These are phyloP conservation scores for Terfezia boudieri DNA, from an alignment of 495 filamentous ascomycete species.

Conservation along the genomic window DNA sequence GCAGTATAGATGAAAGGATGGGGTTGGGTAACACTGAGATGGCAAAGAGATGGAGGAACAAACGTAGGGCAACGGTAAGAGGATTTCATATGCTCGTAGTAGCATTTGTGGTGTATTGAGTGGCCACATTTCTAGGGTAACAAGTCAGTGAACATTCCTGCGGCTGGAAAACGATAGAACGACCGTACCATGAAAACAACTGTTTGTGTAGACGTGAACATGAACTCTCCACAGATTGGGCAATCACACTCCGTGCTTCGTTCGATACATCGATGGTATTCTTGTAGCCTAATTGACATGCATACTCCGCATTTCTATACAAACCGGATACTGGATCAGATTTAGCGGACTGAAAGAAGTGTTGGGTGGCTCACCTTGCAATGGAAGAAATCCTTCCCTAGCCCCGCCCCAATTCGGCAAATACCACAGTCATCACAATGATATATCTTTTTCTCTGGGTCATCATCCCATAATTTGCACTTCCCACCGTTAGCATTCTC, in stretches of 20 bases:
- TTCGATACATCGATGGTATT: constrained; percentile 84
- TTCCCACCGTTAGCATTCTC: constrained; percentile 35
- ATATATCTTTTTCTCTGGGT: constrained; percentile 76
- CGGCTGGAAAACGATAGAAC: neutral
- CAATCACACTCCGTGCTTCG: constrained; percentile 86
- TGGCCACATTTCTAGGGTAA: constrained; percentile 52
- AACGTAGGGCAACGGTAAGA: constrained; percentile 79
- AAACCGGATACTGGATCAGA: neutral
- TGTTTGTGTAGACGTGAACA: constrained; percentile 76
- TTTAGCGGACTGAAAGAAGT: neutral
- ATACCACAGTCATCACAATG: constrained; percentile 95
- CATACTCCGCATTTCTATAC: constrained; percentile 69
- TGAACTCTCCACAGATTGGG: constrained; percentile 93
- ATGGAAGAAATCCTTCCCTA: constrained; percentile 93
- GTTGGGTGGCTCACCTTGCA: constrained; percentile 46
- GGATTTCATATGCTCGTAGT: constrained; percentile 56
- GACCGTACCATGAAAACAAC: constrained; percentile 58
- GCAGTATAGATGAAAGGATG: too few relatives aligned
- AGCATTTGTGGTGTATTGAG: constrained; percentile 77
- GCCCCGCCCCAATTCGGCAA: constrained; percentile 68
- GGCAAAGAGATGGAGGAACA: neutral
- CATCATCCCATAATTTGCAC: constrained; percentile 95
- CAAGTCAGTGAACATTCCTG: neutral
- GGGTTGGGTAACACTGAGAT: too few relatives aligned
- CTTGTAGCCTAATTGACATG: constrained; percentile 58